Conservation (phyloP, 345 rosid genomes). For the Stellera chamaejasme region DNA sequence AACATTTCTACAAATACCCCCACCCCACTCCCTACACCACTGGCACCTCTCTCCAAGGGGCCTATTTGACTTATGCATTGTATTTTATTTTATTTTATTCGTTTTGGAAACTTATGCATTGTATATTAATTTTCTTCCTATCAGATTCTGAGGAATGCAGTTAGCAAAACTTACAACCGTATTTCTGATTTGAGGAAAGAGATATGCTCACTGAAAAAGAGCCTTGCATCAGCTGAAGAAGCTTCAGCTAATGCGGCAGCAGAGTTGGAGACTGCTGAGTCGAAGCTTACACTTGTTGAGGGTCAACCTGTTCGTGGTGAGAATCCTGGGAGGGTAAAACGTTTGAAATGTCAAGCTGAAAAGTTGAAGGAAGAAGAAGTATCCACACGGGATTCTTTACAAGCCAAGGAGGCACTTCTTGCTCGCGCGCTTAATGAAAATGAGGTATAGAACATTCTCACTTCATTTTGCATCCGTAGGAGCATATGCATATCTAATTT, state of each 20-base stretch:
- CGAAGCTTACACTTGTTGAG: constrained; percentile 67
- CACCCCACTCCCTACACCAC: too few relatives aligned
- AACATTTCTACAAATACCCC: too few relatives aligned
- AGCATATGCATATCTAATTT: too few relatives aligned
- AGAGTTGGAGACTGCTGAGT: constrained; percentile 74
- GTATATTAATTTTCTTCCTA: neutral
- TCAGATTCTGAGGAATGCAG: constrained; percentile 88
- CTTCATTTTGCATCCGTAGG: too few relatives aligned
- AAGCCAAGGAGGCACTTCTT: constrained; percentile 89
- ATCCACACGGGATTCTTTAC: constrained; percentile 54
- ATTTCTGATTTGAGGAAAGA: constrained; percentile 89
- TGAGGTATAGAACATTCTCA: constrained; percentile 42
- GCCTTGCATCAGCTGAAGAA: constrained; percentile 59
- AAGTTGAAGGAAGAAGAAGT: constrained; percentile 57
- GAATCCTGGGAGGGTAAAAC: constrained; percentile 73
- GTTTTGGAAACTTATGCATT: too few relatives aligned
- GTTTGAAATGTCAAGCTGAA: constrained; percentile 58
- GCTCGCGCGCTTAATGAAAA: constrained; percentile 73
- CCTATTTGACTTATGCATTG: too few relatives aligned
- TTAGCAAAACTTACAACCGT: constrained; percentile 86
- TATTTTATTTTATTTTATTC: too few relatives aligned
- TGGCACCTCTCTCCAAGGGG: too few relatives aligned
- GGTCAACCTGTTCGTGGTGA: constrained; percentile 96
- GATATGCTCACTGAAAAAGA: constrained; percentile 52
- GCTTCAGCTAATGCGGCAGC: constrained; percentile 60